Base-by-base conservation (phyloP, 371 early-diverging fungal species). In the Gilbertella persicaria region DNA sequence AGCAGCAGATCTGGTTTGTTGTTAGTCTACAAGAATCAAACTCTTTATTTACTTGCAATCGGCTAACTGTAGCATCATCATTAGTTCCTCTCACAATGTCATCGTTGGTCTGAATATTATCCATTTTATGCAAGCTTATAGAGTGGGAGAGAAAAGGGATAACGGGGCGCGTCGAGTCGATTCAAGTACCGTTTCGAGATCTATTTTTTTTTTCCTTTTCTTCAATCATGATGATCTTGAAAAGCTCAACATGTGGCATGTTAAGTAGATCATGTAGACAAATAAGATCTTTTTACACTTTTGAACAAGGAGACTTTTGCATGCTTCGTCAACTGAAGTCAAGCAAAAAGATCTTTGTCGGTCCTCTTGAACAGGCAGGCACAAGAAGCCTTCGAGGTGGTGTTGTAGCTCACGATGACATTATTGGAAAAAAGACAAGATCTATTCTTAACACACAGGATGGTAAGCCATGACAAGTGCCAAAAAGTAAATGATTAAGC, bases 11-110 rank as follows among this genome's bases (percentile, higher is more conserved):
- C 95, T 93, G 39, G 23, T 16, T 33, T 45, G 10, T 12, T 41
- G 8, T 33, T 33, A 2, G 3, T 10, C 6, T 23, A 16, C 5
- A 38, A 16, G 41, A 40, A 10, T 10, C 17, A 28, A n/a, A 8
- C 0, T 36, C 1, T 14, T 24, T 29, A 43, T 23, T 14, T 20
- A 46, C 66, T 76, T 85, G 86, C 89, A 86, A 70, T 64, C 90
- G 78, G 53, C 87, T 85, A 35, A 86, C 65, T 12, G 90, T 86
- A n/a, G 95, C 96, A 63, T 93, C 94, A 60, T 91, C 91, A 68
- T 94, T 92, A 19, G 96, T 96, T 16, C 79, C 85, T 44, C 86
- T 83, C 12, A 95, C 83, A 21, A 84, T 80, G 50, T 87, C 85
- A 58, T 89, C 86, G 35, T 52, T 62, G 10, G 48, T 48, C 37